A percentile compares a stretch with the other conserved stretches of the same genome.
Evolutionary conservation across 2,329 filamentous ascomycete species (phyloP).

Genomic region (Pseudocercospora eumusae): DNA sequence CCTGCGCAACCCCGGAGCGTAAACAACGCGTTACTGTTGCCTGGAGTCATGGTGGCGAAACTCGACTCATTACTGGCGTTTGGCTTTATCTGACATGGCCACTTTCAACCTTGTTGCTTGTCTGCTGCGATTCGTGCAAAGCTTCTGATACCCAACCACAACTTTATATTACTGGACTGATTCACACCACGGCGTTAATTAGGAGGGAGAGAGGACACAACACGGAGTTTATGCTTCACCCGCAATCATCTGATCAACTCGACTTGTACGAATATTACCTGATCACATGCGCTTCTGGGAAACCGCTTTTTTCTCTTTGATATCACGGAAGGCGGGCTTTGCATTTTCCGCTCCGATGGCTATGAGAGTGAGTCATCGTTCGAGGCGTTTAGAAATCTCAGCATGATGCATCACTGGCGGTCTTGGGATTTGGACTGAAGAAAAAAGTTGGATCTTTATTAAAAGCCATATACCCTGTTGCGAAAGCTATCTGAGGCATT

Average conservation of each 20-base stretch:
- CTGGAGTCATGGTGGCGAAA: slow-evolving; percentile 27
- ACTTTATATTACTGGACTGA: slow-evolving; percentile 8
- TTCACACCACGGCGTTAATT: slow-evolving; percentile 15
- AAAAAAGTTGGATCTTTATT: slow-evolving; percentile 6
- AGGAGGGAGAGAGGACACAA: not conserved
- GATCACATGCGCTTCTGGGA: not conserved
- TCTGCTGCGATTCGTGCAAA: slow-evolving; percentile 11
- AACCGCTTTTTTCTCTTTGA: slow-evolving; percentile 7
- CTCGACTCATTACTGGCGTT: slow-evolving; percentile 1
- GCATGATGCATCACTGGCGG: not conserved
- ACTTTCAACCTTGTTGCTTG: slow-evolving; percentile 15
- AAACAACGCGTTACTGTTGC: slow-evolving; percentile 30
- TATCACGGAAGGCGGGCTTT: slow-evolving; percentile 7
- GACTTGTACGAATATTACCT: slow-evolving; percentile 16
- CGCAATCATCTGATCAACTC: not conserved
- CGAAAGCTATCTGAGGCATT: slow-evolving; percentile 7
- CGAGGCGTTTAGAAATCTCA: slow-evolving; percentile 3
- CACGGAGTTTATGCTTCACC: slow-evolving; percentile 6
- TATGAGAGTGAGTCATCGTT: slow-evolving; percentile 4
- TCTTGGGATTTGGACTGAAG: not conserved
- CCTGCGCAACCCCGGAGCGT: slow-evolving; percentile 57
- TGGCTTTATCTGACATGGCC: slow-evolving; percentile 14
- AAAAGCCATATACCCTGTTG: slow-evolving; percentile 10
- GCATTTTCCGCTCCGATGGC: slow-evolving; percentile 7
- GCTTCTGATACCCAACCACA: slow-evolving; percentile 16